phyloP scores from a whole-genome alignment of 23 red algal genomes.

The Gracilaria domingensis region DNA sequence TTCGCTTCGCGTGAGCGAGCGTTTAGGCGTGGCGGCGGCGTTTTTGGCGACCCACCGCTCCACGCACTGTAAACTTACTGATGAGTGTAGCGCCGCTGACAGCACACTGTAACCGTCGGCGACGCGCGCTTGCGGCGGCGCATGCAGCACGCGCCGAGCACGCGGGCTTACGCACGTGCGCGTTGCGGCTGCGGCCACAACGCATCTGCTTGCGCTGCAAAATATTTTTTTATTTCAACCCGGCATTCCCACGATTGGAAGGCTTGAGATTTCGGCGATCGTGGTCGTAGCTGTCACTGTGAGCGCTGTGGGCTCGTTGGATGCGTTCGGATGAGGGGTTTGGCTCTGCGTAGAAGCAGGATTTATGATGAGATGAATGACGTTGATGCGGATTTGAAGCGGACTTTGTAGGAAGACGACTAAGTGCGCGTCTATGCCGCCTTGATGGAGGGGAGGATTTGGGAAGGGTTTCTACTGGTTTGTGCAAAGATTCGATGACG shows the following conservation, averaged over 20 bases:
- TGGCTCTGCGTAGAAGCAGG: background rate
- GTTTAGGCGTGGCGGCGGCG: no score
- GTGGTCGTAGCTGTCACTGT: background rate
- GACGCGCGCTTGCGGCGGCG: no score
- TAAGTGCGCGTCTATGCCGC: background rate
- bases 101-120: no score
- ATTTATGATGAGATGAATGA: background rate
- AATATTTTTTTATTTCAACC: no score
- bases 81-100: no score
- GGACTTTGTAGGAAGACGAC: background rate
- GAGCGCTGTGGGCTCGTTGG: background rate
- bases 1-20: no score
- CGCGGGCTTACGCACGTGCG: no score
- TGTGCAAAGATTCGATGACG: background rate
- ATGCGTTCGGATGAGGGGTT: background rate
- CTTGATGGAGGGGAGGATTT: background rate
- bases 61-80: no score
- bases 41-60: no score
- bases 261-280: background rate
- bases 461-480: background rate
- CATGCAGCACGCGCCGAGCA: no score
- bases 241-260: background rate
- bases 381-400: background rate
- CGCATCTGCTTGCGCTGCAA: no score
- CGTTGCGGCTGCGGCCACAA: no score